Evolutionary conservation across 768 basidiomycete species (phyloP), one percentile per base, ranked within the genome.

Genomic region (Hericium rajendrae): DNA sequence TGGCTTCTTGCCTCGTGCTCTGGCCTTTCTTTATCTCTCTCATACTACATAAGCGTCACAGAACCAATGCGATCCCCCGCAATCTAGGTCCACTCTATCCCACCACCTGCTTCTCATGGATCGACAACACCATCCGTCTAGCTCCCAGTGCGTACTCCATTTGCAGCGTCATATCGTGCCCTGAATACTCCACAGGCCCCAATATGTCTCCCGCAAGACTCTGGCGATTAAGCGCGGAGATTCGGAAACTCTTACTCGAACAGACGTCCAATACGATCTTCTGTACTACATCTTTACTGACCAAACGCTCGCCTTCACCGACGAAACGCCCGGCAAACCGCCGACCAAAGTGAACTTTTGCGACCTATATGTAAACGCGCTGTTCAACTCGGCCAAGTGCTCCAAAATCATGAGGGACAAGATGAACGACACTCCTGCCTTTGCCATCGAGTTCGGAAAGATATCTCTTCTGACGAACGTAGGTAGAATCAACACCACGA

Each of bases 401-500:
- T 92, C 91, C 63, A 91, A 91, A 72, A 86, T 88, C 43, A 78
- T 93, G 69, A 86, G 88, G 70, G 86, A 89, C 67, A 92, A 92
- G 71, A 89, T 94, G 84, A 71, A 83, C 53, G 88, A 91, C 56
- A 86, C 81, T 0, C 87, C 88, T 13, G 81, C 81, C 6, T 91
- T 90, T 68, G 85, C 83, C 5, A 72, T 84, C 61, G 89, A 90
- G 69, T 80, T 91, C 54, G 86, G 85, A 53, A 91, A 92, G 72
- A 82, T 94, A 39, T 85, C 87, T 26, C 76, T 94, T 38, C 75
- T 94, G 54, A 90, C 91, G 53, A 95, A 95, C 66, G 87, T 93
- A 50, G 92, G 92, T 24, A 77, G 91, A 60, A 89, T 94, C 71
- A 94, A 94, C 67, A 94, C 93, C 40, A 94, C 92, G 37, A 85